Base-by-base conservation (phyloP, 306 rosid genomes). In the Ochetophila trinervis region DNA sequence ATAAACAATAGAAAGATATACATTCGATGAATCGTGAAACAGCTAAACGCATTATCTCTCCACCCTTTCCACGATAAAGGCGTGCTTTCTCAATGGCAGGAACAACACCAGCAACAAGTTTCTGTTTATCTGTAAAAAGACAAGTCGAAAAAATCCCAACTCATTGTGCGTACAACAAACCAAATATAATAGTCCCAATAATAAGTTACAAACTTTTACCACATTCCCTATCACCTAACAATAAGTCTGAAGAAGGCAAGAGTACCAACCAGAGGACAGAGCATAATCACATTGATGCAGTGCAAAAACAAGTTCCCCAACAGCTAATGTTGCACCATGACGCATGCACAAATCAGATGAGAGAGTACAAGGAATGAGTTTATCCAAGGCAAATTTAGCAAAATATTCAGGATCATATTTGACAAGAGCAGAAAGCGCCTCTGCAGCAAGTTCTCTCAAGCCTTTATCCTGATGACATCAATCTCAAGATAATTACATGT, bases 271-370 rank as follows among this genome's bases (percentile, higher is more conserved):
- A 72, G 87, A 60, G 55, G 94, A 64, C 57, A 93, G 85, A 76
- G 79, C 60, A 65, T 58, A 82, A 72, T 62, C 83, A 85, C 91
- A 83, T 50, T 63, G 85, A 72, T 87, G 86, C 51, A 90, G 80
- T 45, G 90, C 88, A 24, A 84, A 78, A 83, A 84, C 94, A 68
- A 90, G 83, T 81, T 90, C 94, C 56, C 96, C 97, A 18, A 77
- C 67, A 57, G 99, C 97, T 78, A 87, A 66, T 0, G 96, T 93
- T 47, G 97, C 87, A 62, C 99, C 99, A 81, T 90, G 97, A 65
- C 97, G 96, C 94, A 74, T 87, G 90, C 99, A 87, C 74, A 93
- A 72, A 78, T 93, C 99, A 69, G 99, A 74, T 64, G 97, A 90
- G 70, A 90, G 96, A 34, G 99, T 93, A 64, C 84, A 83, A 49